phyloP scores from a whole-genome alignment of 140 eudicot species.

The Ambrosia hybrid region DNA sequence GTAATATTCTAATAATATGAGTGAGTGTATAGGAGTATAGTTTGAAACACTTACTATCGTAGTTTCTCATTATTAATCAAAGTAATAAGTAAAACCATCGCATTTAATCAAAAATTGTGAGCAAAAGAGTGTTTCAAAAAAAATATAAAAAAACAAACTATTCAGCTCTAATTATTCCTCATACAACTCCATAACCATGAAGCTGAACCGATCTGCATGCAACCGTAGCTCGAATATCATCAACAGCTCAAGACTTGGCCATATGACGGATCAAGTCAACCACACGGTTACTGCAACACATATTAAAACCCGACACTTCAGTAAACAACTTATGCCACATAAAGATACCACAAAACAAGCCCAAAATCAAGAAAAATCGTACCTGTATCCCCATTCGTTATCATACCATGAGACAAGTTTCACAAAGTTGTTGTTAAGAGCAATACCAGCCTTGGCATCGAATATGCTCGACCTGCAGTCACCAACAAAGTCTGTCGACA shows the following conservation, averaged over 20 bases:
- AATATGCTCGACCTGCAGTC: constrained; percentile 87
- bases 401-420: constrained; percentile 93
- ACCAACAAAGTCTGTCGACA: constrained; percentile 77
- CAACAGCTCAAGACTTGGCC: constrained; percentile 43
- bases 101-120: constrained; percentile 42
- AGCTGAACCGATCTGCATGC: constrained; percentile 10
- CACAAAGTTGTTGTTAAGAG: constrained; percentile 74
- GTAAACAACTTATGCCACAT: not conserved
- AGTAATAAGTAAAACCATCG: constrained; percentile 11
- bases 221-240: constrained; percentile 1
- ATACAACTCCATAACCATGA: constrained; percentile 22
- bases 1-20: too few relatives aligned
- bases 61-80: not conserved
- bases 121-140: not conserved
- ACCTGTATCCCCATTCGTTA: constrained; percentile 98
- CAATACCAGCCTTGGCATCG: constrained; percentile 91
- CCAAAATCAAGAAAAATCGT: not conserved
- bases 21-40: too few relatives aligned
- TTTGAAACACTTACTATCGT: not conserved
- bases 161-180: constrained; percentile 25
- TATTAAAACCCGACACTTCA: not conserved
- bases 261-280: constrained; percentile 83
- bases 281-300: constrained; percentile 71
- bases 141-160: not conserved
- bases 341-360: not conserved